A percentile compares a stretch with the other conserved stretches of the same genome.
Evolutionary conservation across 2,329 filamentous ascomycete species (phyloP).

Genomic region (Colletotrichum destructivum): DNA sequence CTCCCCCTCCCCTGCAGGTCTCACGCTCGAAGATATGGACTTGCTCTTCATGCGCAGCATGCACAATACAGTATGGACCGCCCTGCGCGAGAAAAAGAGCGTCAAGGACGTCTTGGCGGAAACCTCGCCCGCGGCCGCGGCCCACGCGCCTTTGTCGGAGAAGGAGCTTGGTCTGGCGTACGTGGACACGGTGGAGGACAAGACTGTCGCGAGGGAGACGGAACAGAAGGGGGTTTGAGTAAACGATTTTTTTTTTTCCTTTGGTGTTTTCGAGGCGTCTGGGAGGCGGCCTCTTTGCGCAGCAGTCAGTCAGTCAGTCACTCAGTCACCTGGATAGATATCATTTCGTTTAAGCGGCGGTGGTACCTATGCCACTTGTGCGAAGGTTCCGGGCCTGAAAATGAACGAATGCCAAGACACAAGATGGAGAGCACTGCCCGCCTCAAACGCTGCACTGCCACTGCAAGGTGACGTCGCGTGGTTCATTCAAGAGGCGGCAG

Average conservation of each 20-base stretch:
- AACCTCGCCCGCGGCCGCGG: neutral
- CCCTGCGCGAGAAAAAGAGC: slow-evolving; percentile 28
- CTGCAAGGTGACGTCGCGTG: slow-evolving; percentile 1
- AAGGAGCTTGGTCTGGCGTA: neutral
- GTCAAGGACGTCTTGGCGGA: slow-evolving; percentile 11
- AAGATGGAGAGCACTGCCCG: slow-evolving; percentile 3
- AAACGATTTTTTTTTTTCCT: too few relatives aligned
- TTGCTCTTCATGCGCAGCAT: slow-evolving; percentile 47
- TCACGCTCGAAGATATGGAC: slow-evolving; percentile 65
- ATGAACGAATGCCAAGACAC: neutral
- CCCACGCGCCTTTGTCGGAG: slow-evolving; percentile 2
- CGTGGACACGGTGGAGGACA: neutral
- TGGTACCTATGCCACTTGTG: neutral
- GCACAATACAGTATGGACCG: slow-evolving; percentile 48
- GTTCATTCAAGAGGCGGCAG: neutral
- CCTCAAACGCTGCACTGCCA: slow-evolving; percentile 2
- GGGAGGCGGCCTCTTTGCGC: neutral
- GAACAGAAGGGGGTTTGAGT: neutral
- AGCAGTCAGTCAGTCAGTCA: neutral
- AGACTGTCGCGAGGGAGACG: neutral
- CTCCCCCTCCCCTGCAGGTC: slow-evolving; percentile 42
- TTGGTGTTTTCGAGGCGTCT: neutral
- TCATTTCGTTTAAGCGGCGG: neutral
- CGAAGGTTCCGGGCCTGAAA: neutral
- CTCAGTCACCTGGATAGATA: too few relatives aligned